Percentiles rank a stretch among this genome's conserved stretches.
Conservation (phyloP, 345 rosid species). For the Nasturtium officinale region DNA sequence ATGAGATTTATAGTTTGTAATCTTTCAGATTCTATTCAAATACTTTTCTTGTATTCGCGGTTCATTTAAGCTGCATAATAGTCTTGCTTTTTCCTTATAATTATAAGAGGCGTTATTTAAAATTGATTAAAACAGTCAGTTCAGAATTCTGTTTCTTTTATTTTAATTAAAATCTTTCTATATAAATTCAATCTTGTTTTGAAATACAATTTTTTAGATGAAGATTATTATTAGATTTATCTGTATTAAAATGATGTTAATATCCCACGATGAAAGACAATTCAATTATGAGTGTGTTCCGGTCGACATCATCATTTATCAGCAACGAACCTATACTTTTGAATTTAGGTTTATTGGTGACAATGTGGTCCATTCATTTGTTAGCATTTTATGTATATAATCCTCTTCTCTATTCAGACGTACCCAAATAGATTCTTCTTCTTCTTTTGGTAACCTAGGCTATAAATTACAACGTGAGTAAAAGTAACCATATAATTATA, state of each 20-base stretch:
- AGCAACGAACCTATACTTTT: conserved; percentile 20
- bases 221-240: neutral
- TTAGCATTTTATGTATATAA: conserved; percentile 15
- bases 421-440: neutral
- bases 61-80: neutral
- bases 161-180: neutral
- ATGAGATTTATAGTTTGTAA: too few species aligned
- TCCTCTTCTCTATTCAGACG: conserved; percentile 1
- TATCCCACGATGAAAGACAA: conserved; percentile 19
- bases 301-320: conserved; percentile 20
- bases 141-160: neutral
- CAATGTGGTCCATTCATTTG: conserved; percentile 26
- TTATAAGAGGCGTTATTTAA: neutral
- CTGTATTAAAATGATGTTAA: neutral
- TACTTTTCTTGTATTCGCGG: neutral
- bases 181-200: neutral
- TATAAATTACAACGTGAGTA: neutral
- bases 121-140: neutral
- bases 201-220: neutral
- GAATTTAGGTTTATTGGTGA: conserved; percentile 29
- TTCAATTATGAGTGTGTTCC: conserved; percentile 14
- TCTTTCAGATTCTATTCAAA: neutral
- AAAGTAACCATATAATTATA: neutral
- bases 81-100: neutral
- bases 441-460: neutral